Percentiles rank a stretch among this genome's conserved stretches.
Evolutionary conservation across 1,284 basidiomycete species (phyloP).

Genomic region (Melampsora larici-populina): DNA sequence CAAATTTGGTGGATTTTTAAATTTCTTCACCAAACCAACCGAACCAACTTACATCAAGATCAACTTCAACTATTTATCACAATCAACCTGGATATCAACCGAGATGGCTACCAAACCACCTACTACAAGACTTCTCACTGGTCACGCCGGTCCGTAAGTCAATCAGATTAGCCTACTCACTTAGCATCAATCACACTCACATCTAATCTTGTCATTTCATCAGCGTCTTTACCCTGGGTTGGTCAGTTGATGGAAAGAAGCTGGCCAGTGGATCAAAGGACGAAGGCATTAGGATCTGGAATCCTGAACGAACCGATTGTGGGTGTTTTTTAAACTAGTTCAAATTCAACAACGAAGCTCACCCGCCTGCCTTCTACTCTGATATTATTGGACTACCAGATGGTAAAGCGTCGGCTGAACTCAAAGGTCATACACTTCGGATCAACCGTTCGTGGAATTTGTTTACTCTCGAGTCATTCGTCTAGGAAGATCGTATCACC

Average conservation of each 20-base stretch:
- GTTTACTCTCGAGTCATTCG: not conserved
- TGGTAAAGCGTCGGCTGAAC: slow-evolving; percentile 49
- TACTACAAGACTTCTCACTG: slow-evolving; percentile 27
- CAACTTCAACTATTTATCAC: not conserved
- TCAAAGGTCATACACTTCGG: slow-evolving; percentile 49
- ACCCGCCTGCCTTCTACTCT: not conserved
- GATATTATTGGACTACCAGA: slow-evolving; percentile 36
- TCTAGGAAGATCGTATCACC: too few species aligned
- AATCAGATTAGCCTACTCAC: not conserved
- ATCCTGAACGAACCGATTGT: slow-evolving; percentile 35
- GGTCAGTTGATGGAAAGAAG: slow-evolving; percentile 36
- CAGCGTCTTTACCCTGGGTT: slow-evolving; percentile 32
- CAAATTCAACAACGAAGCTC: not conserved
- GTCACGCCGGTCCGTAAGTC: slow-evolving; percentile 31
- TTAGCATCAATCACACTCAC: not conserved
- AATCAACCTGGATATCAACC: not conserved
- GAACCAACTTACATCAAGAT: too few species aligned
- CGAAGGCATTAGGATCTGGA: slow-evolving; percentile 35
- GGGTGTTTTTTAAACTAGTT: not conserved
- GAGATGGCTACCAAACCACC: slow-evolving; percentile 26
- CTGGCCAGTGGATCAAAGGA: slow-evolving; percentile 33
- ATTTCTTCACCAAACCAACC: not conserved
- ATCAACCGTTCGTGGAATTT: slow-evolving; percentile 48
- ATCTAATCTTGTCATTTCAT: not conserved
- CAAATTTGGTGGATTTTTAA: not conserved